Percentiles rank a stretch among this genome's conserved stretches.
Evolutionary conservation across 2,329 filamentous ascomycete genomes (phyloP).

Genomic region (Kalmusia sp.): DNA sequence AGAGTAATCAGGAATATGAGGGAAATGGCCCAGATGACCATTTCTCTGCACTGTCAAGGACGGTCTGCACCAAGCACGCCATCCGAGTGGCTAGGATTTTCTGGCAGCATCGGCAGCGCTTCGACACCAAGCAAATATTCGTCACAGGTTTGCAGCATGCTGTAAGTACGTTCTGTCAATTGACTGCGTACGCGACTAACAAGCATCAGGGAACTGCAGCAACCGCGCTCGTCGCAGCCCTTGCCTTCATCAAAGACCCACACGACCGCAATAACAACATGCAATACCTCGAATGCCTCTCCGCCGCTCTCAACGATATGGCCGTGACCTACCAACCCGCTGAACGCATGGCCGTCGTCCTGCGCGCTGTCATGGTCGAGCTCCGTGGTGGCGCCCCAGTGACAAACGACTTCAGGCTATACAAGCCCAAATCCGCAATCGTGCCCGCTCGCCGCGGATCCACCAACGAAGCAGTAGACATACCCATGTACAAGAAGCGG

Average conservation of each 20-base stretch:
- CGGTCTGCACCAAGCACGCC: slow-evolving; percentile 63
- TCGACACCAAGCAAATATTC: slow-evolving; percentile 60
- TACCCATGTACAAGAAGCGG: slow-evolving; percentile 37
- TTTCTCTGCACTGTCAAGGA: slow-evolving; percentile 57
- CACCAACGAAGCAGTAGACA: slow-evolving; percentile 25
- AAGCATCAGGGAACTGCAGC: slow-evolving; percentile 57
- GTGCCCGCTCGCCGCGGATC: slow-evolving; percentile 40
- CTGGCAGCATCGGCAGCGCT: slow-evolving; percentile 62
- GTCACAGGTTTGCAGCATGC: slow-evolving; percentile 61
- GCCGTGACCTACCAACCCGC: slow-evolving; percentile 61
- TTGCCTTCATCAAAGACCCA: slow-evolving; percentile 48
- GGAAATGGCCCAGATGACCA: slow-evolving; percentile 48
- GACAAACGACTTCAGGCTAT: slow-evolving; percentile 25
- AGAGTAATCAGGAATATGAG: slow-evolving; percentile 43
- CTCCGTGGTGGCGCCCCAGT: slow-evolving; percentile 39
- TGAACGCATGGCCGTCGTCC: slow-evolving; percentile 60
- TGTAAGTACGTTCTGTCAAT: slow-evolving; percentile 23
- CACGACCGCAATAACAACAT: slow-evolving; percentile 50
- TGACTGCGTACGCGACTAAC: slow-evolving; percentile 5
- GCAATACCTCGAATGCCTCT: slow-evolving; percentile 62
- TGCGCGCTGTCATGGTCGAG: slow-evolving; percentile 61
- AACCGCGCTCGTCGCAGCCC: slow-evolving; percentile 60
- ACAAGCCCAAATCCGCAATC: slow-evolving; percentile 33
- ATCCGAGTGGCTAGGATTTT: slow-evolving; percentile 62
- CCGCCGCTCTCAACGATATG: slow-evolving; percentile 61